These are phyloP conservation scores for Trichosporon sp. DNA, from an alignment of 1,284 basidiomycete genomes.

Conservation along the genomic window DNA sequence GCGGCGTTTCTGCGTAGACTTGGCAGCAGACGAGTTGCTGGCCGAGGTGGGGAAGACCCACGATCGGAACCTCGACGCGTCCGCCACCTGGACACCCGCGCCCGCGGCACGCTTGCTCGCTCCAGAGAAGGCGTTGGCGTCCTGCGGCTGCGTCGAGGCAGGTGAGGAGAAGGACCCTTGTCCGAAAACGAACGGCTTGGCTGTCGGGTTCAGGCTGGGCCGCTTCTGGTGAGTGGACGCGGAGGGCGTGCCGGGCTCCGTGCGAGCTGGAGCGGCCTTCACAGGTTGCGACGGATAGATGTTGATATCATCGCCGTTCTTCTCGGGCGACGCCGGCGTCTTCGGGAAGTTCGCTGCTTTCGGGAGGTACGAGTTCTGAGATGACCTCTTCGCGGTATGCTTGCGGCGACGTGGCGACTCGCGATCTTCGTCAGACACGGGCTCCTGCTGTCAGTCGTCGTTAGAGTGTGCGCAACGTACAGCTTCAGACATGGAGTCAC, in stretches of 20 bases:
- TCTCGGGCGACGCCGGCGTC: constrained; percentile 8
- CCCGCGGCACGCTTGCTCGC: not conserved
- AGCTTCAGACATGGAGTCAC: not conserved
- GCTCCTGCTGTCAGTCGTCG: not conserved
- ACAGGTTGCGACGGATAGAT: constrained; percentile 18
- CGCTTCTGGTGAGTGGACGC: not conserved
- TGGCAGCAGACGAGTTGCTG: not conserved
- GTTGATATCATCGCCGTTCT: constrained; percentile 1
- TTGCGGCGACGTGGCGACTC: constrained; percentile 9
- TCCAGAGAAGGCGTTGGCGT: not conserved
- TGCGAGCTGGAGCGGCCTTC: not conserved
- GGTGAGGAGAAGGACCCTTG: not conserved
- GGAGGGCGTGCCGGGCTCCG: not conserved
- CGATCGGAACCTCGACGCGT: constrained; percentile 12
- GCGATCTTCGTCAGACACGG: not conserved
- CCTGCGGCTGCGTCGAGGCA: not conserved
- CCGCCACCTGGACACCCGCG: not conserved
- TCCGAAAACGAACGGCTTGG: constrained; percentile 11
- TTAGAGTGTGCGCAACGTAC: not conserved
- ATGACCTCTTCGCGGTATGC: constrained; percentile 18
- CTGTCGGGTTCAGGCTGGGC: constrained; percentile 9
- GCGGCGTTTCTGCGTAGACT: constrained; percentile 2
- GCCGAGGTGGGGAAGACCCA: constrained; percentile 17
- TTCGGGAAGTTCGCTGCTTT: not conserved
- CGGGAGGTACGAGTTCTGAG: constrained; percentile 21